A percentile compares a stretch with the other conserved stretches of the same genome.
These are phyloP conservation scores for Microbotryum intermedium DNA, from an alignment of 1,284 basidiomycete species.

Conservation along the genomic window DNA sequence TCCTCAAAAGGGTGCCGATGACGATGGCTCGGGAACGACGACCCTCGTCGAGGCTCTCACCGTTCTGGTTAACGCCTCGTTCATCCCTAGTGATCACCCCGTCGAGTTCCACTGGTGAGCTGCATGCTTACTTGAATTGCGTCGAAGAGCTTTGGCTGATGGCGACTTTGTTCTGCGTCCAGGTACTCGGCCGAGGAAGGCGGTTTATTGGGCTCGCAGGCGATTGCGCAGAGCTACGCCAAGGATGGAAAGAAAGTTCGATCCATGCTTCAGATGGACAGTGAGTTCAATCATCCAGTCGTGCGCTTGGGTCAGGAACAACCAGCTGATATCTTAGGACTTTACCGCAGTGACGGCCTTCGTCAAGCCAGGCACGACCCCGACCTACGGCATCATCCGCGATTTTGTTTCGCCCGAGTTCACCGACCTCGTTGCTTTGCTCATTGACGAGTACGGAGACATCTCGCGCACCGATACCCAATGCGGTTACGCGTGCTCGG, in stretches of 20 bases:
- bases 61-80: slow-evolving; percentile 67
- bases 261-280: slow-evolving; percentile 61
- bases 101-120: slow-evolving; percentile 96
- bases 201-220: slow-evolving; percentile 77
- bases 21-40: slow-evolving; percentile 89
- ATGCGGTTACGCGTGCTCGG: slow-evolving; percentile 92
- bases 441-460: slow-evolving; percentile 59
- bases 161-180: too few relatives aligned
- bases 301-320: background rate
- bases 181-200: slow-evolving; percentile 40
- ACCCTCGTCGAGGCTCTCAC: slow-evolving; percentile 86
- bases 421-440: slow-evolving; percentile 64
- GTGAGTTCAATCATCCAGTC: slow-evolving; percentile 8
- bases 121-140: slow-evolving; percentile 57
- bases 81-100: slow-evolving; percentile 57
- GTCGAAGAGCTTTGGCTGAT: too few relatives aligned
- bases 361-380: slow-evolving; percentile 79
- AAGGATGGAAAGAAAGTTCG: slow-evolving; percentile 18
- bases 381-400: slow-evolving; percentile 81
- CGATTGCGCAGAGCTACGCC: slow-evolving; percentile 67
- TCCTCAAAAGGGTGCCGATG: slow-evolving; percentile 49
- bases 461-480: slow-evolving; percentile 43
- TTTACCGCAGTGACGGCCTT: slow-evolving; percentile 76
- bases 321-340: background rate
- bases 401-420: slow-evolving; percentile 69